Base-by-base conservation (phyloP, 2,329 filamentous ascomycete species). In the Cylindrodendrum hubeiense region DNA sequence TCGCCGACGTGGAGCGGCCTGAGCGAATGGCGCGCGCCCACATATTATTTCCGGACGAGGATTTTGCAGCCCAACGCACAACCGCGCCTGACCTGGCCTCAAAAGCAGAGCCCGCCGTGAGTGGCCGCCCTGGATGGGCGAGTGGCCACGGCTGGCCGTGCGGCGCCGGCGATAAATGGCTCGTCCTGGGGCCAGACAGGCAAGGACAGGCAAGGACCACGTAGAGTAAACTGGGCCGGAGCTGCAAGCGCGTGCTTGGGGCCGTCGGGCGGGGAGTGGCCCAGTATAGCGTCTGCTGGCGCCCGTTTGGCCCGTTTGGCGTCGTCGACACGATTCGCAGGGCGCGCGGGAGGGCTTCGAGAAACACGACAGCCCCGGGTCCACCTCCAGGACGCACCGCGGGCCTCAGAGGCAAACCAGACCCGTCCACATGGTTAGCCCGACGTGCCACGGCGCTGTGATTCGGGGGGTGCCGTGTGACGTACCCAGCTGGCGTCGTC, bases 51-150 rank as follows among this genome's bases (percentile, higher is more conserved):
- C n/a, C 15, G 17, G 37, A 17, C 17, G 37, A 19, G 15, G 33
- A 34, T 34, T 39, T 56, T 56, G 53, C n/a, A 26, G 53, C 53
- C 53, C 53, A 56, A 56, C 39, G 24, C 4, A 30, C 22, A 21
- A 37, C 3, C 19, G 22, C 37, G 26, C 34, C 53, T 30, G 19
- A 43, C 44, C 53, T 55, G 59, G 63, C 60, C 58, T 30, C 28
- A 30, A 30, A 30, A 30, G 8, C 9, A 30, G 12, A 22, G 19
- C 6, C 5, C 17, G 44, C 19, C 8, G 21, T 52, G 54, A 66
- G 46, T 66, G 64, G 64, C n/a, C 41, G 63, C 63, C 63, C 53
- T 63, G 44, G 33, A 60, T 52, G 15, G 12, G 30, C 28, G 63
- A 61, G 57, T 65, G 63, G 61, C 13, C 47, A 22, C 28, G 63